Evolutionary conservation across 1,139 yeast species (phyloP).

Genomic region (Torulaspora pretoriensis): DNA sequence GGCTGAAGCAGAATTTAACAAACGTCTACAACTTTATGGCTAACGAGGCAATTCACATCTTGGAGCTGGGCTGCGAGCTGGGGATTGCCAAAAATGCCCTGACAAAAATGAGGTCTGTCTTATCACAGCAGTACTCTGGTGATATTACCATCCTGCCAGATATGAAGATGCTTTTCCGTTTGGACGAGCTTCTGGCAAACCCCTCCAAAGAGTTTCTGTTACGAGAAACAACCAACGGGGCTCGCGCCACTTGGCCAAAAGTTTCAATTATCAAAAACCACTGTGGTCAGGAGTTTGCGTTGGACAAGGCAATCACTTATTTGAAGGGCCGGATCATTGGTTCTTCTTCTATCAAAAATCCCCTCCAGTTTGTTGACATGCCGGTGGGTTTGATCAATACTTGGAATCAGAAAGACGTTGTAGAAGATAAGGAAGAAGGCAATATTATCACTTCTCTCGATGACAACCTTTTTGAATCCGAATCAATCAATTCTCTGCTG

Average conservation of each 20-base stretch:
- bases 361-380: conserved; percentile 28
- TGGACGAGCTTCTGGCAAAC: conserved; percentile 62
- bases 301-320: conserved; percentile 70
- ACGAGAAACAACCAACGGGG: conserved; percentile 75
- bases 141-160: conserved; percentile 90
- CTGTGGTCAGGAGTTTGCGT: conserved; percentile 81
- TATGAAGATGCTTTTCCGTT: conserved; percentile 50
- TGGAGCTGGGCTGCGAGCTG: conserved; percentile 67
- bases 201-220: conserved; percentile 74
- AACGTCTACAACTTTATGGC: conserved; percentile 57
- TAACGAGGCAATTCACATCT: conserved; percentile 71
- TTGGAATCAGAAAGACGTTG: conserved; percentile 4
- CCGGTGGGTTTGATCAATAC: conserved; percentile 21
- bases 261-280: conserved; percentile 79
- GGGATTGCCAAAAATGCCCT: conserved; percentile 72
- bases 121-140: conserved; percentile 86
- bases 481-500: conserved; percentile 23
- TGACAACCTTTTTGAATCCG: conserved; percentile 28
- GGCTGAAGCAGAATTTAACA: conserved; percentile 51
- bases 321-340: conserved; percentile 64
- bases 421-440: conserved; percentile 8
- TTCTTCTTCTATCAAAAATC: conserved; percentile 30
- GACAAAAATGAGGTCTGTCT: conserved; percentile 66
- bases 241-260: conserved; percentile 91
- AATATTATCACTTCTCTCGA: conserved; percentile 18